A percentile compares a stretch with the other conserved stretches of the same genome.
Evolutionary conservation across 106 monocot species (phyloP).

Genomic region (Allium cepa): DNA sequence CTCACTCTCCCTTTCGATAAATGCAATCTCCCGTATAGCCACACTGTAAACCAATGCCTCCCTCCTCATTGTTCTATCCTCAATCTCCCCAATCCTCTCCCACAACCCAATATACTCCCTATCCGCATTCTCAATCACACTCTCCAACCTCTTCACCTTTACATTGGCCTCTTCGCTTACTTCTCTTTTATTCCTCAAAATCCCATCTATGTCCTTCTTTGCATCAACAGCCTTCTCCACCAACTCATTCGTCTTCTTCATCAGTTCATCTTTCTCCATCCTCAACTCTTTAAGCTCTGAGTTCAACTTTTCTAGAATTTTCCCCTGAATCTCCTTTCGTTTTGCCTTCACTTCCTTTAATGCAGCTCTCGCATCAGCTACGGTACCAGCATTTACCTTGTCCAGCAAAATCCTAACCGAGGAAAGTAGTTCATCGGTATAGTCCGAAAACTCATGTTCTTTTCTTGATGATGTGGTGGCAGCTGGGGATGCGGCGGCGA

Average conservation of each 20-base stretch:
- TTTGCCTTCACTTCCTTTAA: slow-evolving; percentile 45
- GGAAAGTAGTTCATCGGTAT: slow-evolving; percentile 36
- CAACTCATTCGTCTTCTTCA: slow-evolving; percentile 30
- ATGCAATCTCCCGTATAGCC: slow-evolving; percentile 60
- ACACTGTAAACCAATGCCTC: slow-evolving; percentile 63
- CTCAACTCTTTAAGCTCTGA: slow-evolving; percentile 42
- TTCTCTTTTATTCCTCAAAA: slow-evolving; percentile 25
- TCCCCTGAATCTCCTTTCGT: slow-evolving; percentile 44
- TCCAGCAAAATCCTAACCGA: slow-evolving; percentile 37
- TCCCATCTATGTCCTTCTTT: slow-evolving; percentile 10
- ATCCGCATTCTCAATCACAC: slow-evolving; percentile 23
- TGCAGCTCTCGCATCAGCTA: slow-evolving; percentile 28
- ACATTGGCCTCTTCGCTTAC: slow-evolving; percentile 12
- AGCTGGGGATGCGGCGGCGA: slow-evolving; percentile 22
- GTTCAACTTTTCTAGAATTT: slow-evolving; percentile 40
- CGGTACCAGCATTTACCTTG: slow-evolving; percentile 34
- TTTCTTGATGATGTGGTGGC: background rate
- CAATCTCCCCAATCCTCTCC: slow-evolving; percentile 60
- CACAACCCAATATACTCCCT: slow-evolving; percentile 54
- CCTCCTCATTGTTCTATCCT: slow-evolving; percentile 46
- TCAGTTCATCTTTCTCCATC: slow-evolving; percentile 42
- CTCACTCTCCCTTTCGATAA: slow-evolving; percentile 72
- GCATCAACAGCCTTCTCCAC: slow-evolving; percentile 17
- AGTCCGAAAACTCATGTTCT: slow-evolving; percentile 57
- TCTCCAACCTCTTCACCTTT: slow-evolving; percentile 38